Percentiles rank a stretch among this genome's conserved stretches.
These are phyloP conservation scores for Saccharum officinarum DNA, from an alignment of 176 grass and related monocot genomes.

Conservation along the genomic window DNA sequence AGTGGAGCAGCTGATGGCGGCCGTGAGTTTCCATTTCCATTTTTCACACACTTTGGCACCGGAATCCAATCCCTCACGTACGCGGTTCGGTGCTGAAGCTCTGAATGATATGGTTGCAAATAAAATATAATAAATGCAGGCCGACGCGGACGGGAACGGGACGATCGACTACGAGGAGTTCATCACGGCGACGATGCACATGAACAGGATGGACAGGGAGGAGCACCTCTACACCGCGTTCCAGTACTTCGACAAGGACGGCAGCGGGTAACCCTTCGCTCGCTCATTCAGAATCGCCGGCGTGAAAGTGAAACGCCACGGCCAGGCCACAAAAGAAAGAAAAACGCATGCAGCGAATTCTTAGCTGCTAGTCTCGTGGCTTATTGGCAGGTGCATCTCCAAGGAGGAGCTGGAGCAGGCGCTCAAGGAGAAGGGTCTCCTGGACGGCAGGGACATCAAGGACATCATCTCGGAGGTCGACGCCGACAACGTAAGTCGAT, in stretches of 20 bases:
- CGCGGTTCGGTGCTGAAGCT: neutral
- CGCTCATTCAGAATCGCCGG: neutral
- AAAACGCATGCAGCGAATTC: neutral
- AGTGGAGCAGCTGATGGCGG: conserved; percentile 83
- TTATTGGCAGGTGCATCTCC: conserved; percentile 55
- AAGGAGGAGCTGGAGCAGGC: conserved; percentile 92
- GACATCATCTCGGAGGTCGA: conserved; percentile 82
- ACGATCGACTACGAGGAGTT: conserved; percentile 87
- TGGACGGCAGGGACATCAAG: conserved; percentile 78
- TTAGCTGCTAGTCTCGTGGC: neutral
- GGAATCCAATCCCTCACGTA: too few relatives aligned
- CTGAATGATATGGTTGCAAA: neutral
- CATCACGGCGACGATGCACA: conserved; percentile 91
- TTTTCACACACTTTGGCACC: neutral
- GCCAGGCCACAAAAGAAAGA: too few relatives aligned
- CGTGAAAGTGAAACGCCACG: neutral
- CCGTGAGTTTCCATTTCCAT: conserved; percentile 31
- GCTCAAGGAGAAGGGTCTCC: conserved; percentile 70
- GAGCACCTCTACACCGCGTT: conserved; percentile 85
- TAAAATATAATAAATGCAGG: conserved; percentile 27
- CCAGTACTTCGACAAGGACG: conserved; percentile 93
- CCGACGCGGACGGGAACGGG: conserved; percentile 80
- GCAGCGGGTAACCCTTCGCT: conserved; percentile 41
- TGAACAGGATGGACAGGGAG: conserved; percentile 86
- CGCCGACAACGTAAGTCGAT: conserved; percentile 76